Percentiles rank a stretch among this genome's conserved stretches.
These are phyloP conservation scores for Rosa chinensis DNA, from an alignment of 306 rosid species.

Conservation along the genomic window DNA sequence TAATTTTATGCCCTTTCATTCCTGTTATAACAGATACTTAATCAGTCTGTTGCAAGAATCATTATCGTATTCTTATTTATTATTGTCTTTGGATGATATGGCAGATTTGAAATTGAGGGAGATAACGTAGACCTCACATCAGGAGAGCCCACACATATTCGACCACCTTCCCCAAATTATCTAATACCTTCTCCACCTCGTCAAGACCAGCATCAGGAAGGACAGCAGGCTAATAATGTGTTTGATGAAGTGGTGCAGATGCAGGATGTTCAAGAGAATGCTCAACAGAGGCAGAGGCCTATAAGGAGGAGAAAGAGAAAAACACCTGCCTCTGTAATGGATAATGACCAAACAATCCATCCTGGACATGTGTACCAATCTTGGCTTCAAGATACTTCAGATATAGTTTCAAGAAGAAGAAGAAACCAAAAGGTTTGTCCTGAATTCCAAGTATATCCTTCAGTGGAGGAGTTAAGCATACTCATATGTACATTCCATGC, in stretches of 20 bases:
- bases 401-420: slow-evolving; percentile 56
- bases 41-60: slow-evolving; percentile 2
- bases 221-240: slow-evolving; percentile 25
- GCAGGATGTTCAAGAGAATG: slow-evolving; percentile 51
- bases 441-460: slow-evolving; percentile 3
- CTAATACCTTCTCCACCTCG: slow-evolving; percentile 56
- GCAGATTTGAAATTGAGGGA: slow-evolving; percentile 76
- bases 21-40: neutral
- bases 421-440: slow-evolving; percentile 64
- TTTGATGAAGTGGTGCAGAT: neutral
- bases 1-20: neutral
- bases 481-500: too few species aligned
- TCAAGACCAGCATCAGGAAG: slow-evolving; percentile 43
- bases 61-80: neutral
- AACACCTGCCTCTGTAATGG: slow-evolving; percentile 40
- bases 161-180: slow-evolving; percentile 14
- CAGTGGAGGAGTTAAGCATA: too few species aligned
- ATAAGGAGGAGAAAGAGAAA: slow-evolving; percentile 52
- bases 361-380: slow-evolving; percentile 69
- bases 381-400: slow-evolving; percentile 74
- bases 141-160: slow-evolving; percentile 43
- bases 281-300: slow-evolving; percentile 33
- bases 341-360: slow-evolving; percentile 69
- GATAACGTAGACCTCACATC: slow-evolving; percentile 51
- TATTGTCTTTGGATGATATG: slow-evolving; percentile 20